Conservation (phyloP, 1,284 basidiomycete species). For the Stereum hirsutum region DNA sequence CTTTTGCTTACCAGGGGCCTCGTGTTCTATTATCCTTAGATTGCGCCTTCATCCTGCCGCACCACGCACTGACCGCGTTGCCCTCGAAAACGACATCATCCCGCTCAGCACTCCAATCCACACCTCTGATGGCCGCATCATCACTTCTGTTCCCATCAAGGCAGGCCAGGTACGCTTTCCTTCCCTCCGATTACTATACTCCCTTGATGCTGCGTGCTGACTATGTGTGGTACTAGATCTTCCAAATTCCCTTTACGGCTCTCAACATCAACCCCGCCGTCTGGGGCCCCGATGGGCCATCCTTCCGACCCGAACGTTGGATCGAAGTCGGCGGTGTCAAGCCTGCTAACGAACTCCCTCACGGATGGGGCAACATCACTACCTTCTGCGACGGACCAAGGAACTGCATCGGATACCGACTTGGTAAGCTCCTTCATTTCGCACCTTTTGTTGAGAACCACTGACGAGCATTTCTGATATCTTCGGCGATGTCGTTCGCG, state of each 20-base stretch:
- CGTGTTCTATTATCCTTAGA: constrained; percentile 6
- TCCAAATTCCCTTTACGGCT: constrained; percentile 15
- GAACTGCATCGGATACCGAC: constrained; percentile 9
- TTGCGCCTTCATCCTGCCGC: constrained; percentile 15
- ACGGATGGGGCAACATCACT: constrained; percentile 10
- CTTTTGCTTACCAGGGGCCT: not conserved
- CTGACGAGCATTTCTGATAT: no score
- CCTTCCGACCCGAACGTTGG: constrained; percentile 17
- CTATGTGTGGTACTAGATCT: constrained; percentile 7
- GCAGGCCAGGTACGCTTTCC: constrained; percentile 13
- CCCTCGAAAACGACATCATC: constrained; percentile 14
- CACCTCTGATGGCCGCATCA: constrained; percentile 10
- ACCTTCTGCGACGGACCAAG: constrained; percentile 13
- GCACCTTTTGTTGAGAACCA: no score
- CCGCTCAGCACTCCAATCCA: constrained; percentile 15
- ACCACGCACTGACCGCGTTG: constrained; percentile 14
- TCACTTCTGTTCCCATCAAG: constrained; percentile 11
- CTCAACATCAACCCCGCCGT: constrained; percentile 15
- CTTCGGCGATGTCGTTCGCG: no score
- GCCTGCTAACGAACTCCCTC: not conserved
- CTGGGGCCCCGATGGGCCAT: constrained; percentile 18
- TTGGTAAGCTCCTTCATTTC: no score
- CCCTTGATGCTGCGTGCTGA: not conserved
- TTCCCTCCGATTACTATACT: no score
- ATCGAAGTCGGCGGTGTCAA: constrained; percentile 1